Evolutionary conservation across 495 filamentous ascomycete species (phyloP), one percentile per base, ranked within the genome.

Genomic region (Chaetomium cochliodes): DNA sequence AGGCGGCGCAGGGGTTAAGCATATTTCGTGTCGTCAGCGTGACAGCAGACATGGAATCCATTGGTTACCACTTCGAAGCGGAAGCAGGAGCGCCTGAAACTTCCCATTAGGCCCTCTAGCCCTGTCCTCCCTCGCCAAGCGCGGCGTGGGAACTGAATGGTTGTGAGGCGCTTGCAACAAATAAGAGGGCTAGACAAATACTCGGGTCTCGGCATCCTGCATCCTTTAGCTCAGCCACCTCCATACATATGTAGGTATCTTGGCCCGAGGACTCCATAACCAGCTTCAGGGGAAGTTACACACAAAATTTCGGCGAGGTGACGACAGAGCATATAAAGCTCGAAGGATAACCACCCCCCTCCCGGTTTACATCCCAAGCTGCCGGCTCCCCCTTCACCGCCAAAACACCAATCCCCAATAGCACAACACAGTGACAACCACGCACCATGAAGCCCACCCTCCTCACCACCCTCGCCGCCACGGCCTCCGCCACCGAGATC

Each of bases 401-500:
- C 39, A 41, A 51, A 60, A 12, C 30, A 3, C 30, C 30, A 25
- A 20, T 25, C 47, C 2, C 9, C 20, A 20, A 26, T 20, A 57
- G 2, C 54, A 41, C 28, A 30, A 6, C 28, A 30, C 28, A 30
- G 28, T 30, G 2, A 30, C 28, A 30, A 30, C 15, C 28, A 56
- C 18, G 12, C 30, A 53, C 8, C n/a, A 66, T 66, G 64, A 62
- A 26, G 16, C 30, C 22, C 39, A 37, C 39, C 15, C 26, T 53
- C 12, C 33, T 56, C 30, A 33, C 39, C 52, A 25, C 49, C 20
- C 28, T 62, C 28, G 33, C 44, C 41, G 58, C 64, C 39, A 26
- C 42, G n/a, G 42, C 58, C 12, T 15, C 55, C 3, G 71, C 75
- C 13, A 76, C 74, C 23, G 77, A 73, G 30, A 67, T 85, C 33